These are phyloP conservation scores for Juglanconis sp. DNA, from an alignment of 2,329 filamentous ascomycete genomes.

Conservation along the genomic window DNA sequence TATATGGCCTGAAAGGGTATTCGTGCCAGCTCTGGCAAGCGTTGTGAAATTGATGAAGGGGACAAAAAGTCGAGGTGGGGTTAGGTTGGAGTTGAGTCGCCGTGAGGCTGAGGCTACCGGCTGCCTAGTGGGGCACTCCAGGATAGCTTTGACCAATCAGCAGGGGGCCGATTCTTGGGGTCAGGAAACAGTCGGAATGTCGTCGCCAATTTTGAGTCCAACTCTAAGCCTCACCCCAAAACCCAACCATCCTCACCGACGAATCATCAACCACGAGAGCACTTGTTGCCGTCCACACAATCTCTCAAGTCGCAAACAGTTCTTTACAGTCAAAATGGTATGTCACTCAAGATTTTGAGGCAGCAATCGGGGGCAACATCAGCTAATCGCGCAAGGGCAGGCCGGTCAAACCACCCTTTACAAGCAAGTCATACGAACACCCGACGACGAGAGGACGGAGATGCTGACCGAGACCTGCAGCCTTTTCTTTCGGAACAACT, in stretches of 20 bases:
- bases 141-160: constrained; percentile 19
- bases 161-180: constrained; percentile 7
- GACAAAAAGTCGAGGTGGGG: constrained; percentile 6
- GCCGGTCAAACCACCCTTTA: constrained; percentile 29
- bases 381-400: constrained; percentile 36
- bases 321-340: constrained; percentile 53
- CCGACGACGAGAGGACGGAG: background rate
- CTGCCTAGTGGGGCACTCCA: constrained; percentile 7
- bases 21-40: no score
- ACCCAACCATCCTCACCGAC: constrained; percentile 11
- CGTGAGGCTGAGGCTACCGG: background rate
- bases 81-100: background rate
- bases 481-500: constrained; percentile 81
- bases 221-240: constrained; percentile 8
- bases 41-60: background rate
- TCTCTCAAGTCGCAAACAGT: constrained; percentile 8
- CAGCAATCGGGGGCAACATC: constrained; percentile 8
- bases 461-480: constrained; percentile 44
- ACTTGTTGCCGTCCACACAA: constrained; percentile 3
- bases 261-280: constrained; percentile 11
- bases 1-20: background rate
- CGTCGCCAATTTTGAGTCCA: constrained; percentile 18
- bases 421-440: constrained; percentile 20
- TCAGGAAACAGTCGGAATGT: constrained; percentile 15
- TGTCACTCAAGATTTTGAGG: constrained; percentile 26